phyloP scores from a whole-genome alignment of 768 basidiomycete species.

The Rhodotorula kratochvilovae region DNA sequence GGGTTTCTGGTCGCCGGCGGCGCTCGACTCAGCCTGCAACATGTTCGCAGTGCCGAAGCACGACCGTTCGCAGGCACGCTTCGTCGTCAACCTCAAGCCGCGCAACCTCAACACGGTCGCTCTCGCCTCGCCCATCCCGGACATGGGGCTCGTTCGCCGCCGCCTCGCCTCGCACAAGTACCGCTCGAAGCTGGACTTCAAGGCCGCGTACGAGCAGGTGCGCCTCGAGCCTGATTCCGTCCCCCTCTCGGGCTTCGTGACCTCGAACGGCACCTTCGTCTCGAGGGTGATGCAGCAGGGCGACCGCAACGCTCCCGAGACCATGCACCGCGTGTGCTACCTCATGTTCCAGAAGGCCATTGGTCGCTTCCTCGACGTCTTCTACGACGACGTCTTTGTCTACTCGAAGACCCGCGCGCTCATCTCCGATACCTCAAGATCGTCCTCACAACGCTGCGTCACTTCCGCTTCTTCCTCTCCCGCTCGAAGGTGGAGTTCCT shows the following conservation, averaged over 20 bases:
- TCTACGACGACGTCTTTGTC: conserved; percentile 54
- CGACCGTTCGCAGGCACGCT: not conserved
- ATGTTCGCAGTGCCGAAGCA: conserved; percentile 21
- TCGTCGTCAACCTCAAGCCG: too few relatives aligned
- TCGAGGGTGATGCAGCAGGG: conserved; percentile 53
- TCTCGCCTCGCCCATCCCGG: conserved; percentile 2
- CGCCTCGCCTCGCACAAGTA: not conserved
- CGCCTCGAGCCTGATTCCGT: conserved; percentile 43
- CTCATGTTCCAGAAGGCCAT: too few relatives aligned
- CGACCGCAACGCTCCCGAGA: conserved; percentile 53
- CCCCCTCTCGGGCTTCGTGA: conserved; percentile 47
- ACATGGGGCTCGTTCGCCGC: not conserved
- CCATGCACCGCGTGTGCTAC: conserved; percentile 52
- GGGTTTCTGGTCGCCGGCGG: conserved; percentile 6
- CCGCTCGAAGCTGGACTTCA: too few relatives aligned
- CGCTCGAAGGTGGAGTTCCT: conserved; percentile 48
- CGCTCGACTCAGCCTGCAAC: conserved; percentile 15
- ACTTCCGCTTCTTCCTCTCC: conserved; percentile 47
- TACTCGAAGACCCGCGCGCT: conserved; percentile 51
- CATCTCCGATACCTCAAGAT: conserved; percentile 47
- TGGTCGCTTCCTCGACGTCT: conserved; percentile 52
- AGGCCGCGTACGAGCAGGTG: too few relatives aligned
- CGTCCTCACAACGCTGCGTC: conserved; percentile 45
- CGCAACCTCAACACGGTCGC: conserved; percentile 3
- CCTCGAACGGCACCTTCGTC: conserved; percentile 49